Conservation (phyloP, 768 basidiomycete genomes). For the Lyophyllum semitale region DNA sequence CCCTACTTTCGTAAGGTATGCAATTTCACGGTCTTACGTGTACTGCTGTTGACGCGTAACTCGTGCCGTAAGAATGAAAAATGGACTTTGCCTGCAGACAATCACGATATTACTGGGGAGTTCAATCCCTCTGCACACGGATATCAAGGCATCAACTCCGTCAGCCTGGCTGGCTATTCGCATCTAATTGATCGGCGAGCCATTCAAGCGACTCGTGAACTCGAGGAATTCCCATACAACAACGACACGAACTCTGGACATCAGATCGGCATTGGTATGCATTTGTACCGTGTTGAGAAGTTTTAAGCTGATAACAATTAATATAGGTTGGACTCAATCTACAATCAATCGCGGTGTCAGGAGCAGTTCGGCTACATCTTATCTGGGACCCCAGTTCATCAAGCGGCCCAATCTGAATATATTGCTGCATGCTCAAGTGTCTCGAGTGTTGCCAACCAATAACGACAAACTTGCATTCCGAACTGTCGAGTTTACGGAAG, state of each 20-base stretch:
- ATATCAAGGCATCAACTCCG: conserved; percentile 26
- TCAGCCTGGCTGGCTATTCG: conserved; percentile 31
- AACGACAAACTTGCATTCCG: conserved; percentile 5
- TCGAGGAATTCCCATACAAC: conserved; percentile 26
- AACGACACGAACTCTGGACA: conserved; percentile 26
- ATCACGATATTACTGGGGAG: conserved; percentile 32
- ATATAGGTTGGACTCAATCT: conserved; percentile 27
- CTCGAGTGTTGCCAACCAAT: conserved; percentile 11
- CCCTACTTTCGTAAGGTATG: conserved; percentile 27
- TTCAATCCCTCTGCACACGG: conserved; percentile 33
- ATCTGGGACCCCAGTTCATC: conserved; percentile 22
- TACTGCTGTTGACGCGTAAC: neutral
- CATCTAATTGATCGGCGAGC: conserved; percentile 25
- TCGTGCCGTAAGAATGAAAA: conserved; percentile 38
- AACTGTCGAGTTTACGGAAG: conserved; percentile 21
- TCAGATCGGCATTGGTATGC: conserved; percentile 28
- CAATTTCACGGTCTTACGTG: neutral
- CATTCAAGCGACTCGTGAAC: conserved; percentile 29
- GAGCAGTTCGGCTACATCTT: conserved; percentile 34
- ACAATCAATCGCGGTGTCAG: conserved; percentile 26
- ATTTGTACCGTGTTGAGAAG: too few species aligned
- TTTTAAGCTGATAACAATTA: too few species aligned
- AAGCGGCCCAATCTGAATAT: conserved; percentile 31
- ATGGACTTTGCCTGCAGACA: conserved; percentile 30
- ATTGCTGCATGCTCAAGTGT: conserved; percentile 25